A percentile compares a stretch with the other conserved stretches of the same genome.
Conservation (phyloP, 768 basidiomycete genomes). For the Epithele typhae region DNA sequence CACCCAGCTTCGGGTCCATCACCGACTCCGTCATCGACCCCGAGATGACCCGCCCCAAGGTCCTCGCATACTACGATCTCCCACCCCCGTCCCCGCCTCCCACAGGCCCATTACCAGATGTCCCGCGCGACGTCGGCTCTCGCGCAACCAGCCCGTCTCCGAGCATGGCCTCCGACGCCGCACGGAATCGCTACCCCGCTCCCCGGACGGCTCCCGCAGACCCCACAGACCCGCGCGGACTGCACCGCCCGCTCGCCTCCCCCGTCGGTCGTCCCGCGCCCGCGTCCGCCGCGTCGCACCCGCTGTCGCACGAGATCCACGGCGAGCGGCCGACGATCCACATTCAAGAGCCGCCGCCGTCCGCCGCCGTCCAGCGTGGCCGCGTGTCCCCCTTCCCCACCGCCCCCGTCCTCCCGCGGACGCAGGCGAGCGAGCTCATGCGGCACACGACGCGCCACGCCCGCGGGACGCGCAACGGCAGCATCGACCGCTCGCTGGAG, state of each 20-base stretch:
- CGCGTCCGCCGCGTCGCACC: constrained; percentile 10
- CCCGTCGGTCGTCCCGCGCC: constrained; percentile 1
- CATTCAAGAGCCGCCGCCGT: constrained; percentile 4
- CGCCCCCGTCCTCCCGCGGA: constrained; percentile 24
- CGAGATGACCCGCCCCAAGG: constrained; percentile 16
- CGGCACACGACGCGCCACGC: constrained; percentile 16
- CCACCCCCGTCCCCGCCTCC: constrained; percentile 25
- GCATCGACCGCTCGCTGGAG: too few species aligned
- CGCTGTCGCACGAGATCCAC: constrained; percentile 7
- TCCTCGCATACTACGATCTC: constrained; percentile 21
- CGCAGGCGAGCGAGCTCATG: constrained; percentile 17
- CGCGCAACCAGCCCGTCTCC: constrained; percentile 14
- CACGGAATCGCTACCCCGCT: constrained; percentile 12
- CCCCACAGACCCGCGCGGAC: constrained; percentile 9
- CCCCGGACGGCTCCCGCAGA: constrained; percentile 14
- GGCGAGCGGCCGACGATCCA: constrained; percentile 9
- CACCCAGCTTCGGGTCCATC: background rate
- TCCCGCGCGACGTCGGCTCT: constrained; percentile 16
- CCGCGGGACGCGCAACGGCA: background rate
- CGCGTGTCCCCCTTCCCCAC: constrained; percentile 18
- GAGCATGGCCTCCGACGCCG: constrained; percentile 15
- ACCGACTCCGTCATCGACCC: too few species aligned
- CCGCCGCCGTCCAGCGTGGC: constrained; percentile 7
- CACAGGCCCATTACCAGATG: constrained; percentile 19
- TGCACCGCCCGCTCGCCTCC: constrained; percentile 7